Conservation (phyloP, 345 rosid species). For the Erysimum cheiranthoides region DNA sequence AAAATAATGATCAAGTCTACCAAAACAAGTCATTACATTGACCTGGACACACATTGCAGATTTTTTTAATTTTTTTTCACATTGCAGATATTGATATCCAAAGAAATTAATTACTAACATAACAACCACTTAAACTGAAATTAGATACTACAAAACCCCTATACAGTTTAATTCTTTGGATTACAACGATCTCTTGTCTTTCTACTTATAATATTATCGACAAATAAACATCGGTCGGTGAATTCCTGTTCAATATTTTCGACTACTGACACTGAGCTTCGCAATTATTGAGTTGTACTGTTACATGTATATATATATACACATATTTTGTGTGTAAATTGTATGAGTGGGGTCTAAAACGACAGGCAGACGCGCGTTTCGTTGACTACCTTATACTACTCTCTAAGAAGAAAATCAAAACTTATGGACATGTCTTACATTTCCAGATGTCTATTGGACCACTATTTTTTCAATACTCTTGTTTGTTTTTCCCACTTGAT, state of each 20-base stretch:
- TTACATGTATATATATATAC: conserved; percentile 28
- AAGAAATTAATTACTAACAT: no score
- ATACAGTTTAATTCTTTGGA: no score
- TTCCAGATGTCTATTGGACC: conserved; percentile 41
- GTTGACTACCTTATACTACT: conserved; percentile 39
- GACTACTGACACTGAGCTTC: conserved; percentile 13
- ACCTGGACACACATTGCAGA: no score
- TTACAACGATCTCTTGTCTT: no score
- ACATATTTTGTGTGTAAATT: conserved; percentile 34
- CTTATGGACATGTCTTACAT: conserved; percentile 35
- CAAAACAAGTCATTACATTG: no score
- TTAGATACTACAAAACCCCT: no score
- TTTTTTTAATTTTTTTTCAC: no score
- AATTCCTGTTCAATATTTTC: conserved; percentile 20
- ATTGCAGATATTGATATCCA: no score
- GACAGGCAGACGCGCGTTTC: conserved; percentile 45
- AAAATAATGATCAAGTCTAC: no score
- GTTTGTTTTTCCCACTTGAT: conserved; percentile 1
- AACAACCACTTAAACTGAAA: no score
- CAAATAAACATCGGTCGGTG: conserved; percentile 44
- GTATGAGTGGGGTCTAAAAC: conserved; percentile 37
- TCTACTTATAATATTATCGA: not conserved
- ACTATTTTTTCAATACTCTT: not conserved
- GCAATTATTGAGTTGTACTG: conserved; percentile 40
- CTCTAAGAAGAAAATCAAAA: not conserved